Conservation (phyloP, 1,139 yeast genomes). For the Spencermartinsiella ligniputridi region DNA sequence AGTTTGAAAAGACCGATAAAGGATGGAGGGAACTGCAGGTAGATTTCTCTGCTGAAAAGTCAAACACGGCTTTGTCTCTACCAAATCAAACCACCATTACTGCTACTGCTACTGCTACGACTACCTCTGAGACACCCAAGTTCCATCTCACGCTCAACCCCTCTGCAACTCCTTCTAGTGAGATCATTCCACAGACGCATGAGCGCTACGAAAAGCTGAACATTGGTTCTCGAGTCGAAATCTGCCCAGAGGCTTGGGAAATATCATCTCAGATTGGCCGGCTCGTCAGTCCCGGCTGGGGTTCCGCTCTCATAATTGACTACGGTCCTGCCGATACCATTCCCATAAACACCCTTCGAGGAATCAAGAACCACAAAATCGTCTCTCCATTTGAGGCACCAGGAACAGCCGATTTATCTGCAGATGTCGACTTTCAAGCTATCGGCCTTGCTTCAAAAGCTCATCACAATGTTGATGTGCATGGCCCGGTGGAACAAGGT, state of each 20-base stretch:
- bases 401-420: slow-evolving; percentile 77
- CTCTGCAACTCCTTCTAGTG: slow-evolving; percentile 59
- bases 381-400: slow-evolving; percentile 75
- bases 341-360: slow-evolving; percentile 69
- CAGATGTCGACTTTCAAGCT: slow-evolving; percentile 76
- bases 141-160: slow-evolving; percentile 61
- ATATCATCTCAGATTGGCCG: slow-evolving; percentile 32
- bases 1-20: slow-evolving; percentile 51
- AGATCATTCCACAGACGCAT: slow-evolving; percentile 49
- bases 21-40: slow-evolving; percentile 79
- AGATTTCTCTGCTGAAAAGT: slow-evolving; percentile 39
- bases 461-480: slow-evolving; percentile 30
- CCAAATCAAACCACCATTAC: slow-evolving; percentile 28
- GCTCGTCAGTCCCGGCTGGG: slow-evolving; percentile 39
- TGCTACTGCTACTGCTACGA: slow-evolving; percentile 9
- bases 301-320: slow-evolving; percentile 72
- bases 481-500: slow-evolving; percentile 72
- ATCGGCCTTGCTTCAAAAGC: slow-evolving; percentile 39
- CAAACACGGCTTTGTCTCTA: slow-evolving; percentile 16
- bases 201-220: slow-evolving; percentile 53
- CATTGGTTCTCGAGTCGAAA: slow-evolving; percentile 58
- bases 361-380: slow-evolving; percentile 66
- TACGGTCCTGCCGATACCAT: slow-evolving; percentile 63
- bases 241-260: slow-evolving; percentile 70
- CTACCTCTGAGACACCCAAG: slow-evolving; percentile 32